Evolutionary conservation across 768 basidiomycete species (phyloP), one percentile per base, ranked within the genome.

Genomic region (Agaricus blazei): DNA sequence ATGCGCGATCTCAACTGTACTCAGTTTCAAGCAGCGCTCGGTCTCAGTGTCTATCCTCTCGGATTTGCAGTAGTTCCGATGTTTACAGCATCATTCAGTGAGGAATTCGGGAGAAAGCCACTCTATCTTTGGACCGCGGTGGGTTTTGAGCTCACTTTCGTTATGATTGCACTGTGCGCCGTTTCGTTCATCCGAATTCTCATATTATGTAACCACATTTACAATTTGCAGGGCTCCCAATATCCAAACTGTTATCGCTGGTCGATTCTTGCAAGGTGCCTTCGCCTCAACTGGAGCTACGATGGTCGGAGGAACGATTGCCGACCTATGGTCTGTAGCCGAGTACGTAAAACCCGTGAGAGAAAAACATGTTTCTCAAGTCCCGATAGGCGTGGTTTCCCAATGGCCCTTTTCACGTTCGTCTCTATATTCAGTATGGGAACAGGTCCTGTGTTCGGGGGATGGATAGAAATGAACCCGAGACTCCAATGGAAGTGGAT

Each of bases 271-370:
- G 1, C 76, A 81, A 54, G 87, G 87, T 7, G 78, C 77, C 0
- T 84, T 83, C 63, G 85, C 82, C 6, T 87, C 86, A 9, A 87
- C 86, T 0, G 84, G 82, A 29, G 77, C 85, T 0, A 85, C 84
- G 0, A 84, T 88, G 76, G 87, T 88, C 19, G 85, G 84, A 23
- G 87, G 87, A n/a, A 85, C 83, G 2, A 78, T 87, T 26, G 80
- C 84, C 41, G 87, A 88, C 64, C 81, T 88, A 15, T 89, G 85
- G 84, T 64, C 66, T 3, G 72, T 84, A 3, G 70, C 75, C 60
- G 80, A 87, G 85, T 87, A 59, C 59, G 75, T 62, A n/a, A 42
- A 38, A 37, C 26, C 19, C 11, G 26, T 28, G 28, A 7, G n/a
- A 15, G 14, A 9, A 9, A 9, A 7, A n/a, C 8, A 43, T 48